Conservation (phyloP, 2,329 filamentous ascomycete genomes). For the Myotisia sp. region DNA sequence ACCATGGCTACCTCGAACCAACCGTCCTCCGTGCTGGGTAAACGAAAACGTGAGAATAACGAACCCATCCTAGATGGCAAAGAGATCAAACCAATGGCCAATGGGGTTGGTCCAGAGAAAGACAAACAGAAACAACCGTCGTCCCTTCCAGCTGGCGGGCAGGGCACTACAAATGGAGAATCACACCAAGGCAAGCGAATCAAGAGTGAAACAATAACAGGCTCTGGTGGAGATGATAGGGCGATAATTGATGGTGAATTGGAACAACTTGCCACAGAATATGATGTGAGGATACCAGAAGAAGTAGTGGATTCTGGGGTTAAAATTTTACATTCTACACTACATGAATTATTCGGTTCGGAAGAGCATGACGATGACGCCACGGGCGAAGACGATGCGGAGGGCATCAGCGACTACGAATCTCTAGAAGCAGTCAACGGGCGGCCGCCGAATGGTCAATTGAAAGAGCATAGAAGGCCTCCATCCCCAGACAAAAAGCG, state of each 20-base stretch:
- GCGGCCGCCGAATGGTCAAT: too few relatives aligned
- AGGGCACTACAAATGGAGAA: not conserved
- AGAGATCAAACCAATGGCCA: slow-evolving; percentile 15
- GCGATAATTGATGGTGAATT: not conserved
- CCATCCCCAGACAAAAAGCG: slow-evolving; percentile 3
- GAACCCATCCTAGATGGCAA: slow-evolving; percentile 3
- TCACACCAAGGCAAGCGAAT: not conserved
- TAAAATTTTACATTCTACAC: slow-evolving; percentile 37
- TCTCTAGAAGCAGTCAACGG: too few relatives aligned
- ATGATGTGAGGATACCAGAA: slow-evolving; percentile 36
- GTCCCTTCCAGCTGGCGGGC: not conserved
- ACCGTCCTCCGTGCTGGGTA: slow-evolving; percentile 3
- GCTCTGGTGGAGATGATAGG: not conserved
- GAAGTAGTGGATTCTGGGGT: slow-evolving; percentile 38
- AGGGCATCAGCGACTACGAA: slow-evolving; percentile 1
- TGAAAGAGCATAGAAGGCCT: too few relatives aligned
- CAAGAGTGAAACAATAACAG: not conserved
- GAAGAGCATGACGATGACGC: slow-evolving; percentile 31
- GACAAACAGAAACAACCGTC: not conserved
- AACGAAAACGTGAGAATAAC: slow-evolving; percentile 9
- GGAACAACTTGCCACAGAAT: slow-evolving; percentile 1
- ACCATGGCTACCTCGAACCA: slow-evolving; percentile 26
- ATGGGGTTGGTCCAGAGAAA: slow-evolving; percentile 17
- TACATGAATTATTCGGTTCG: slow-evolving; percentile 28
- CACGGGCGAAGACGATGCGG: slow-evolving; percentile 6